phyloP scores from a whole-genome alignment of 306 rosid species.

The Lagenaria siceraria region DNA sequence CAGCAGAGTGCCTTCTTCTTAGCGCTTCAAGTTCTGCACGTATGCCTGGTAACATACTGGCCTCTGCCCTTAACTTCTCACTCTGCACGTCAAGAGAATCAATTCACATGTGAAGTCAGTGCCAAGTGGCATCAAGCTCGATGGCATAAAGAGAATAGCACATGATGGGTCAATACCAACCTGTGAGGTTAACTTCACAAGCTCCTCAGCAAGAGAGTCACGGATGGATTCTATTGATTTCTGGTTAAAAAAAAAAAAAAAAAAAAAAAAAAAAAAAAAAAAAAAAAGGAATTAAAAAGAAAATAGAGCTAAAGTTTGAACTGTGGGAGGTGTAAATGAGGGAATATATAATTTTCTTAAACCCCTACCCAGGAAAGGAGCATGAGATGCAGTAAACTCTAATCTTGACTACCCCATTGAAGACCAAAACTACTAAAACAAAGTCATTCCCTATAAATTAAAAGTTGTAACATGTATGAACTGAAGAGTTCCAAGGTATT shows the following conservation, averaged over 20 bases:
- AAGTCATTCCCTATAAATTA: background rate
- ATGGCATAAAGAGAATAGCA: background rate
- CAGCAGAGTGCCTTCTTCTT: constrained; percentile 95
- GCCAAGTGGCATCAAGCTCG: background rate
- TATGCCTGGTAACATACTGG: constrained; percentile 65
- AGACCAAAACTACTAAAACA: background rate
- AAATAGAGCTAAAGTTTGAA: constrained; percentile 7
- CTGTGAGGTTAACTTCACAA: constrained; percentile 90
- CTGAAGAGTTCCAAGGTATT: background rate
- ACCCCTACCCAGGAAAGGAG: background rate
- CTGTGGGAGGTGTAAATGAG: too few relatives aligned
- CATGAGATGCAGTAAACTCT: background rate
- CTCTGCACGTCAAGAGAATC: constrained; percentile 41
- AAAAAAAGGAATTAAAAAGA: background rate
- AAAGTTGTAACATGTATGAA: background rate
- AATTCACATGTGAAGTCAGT: background rate
- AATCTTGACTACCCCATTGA: background rate
- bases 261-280: too few relatives aligned
- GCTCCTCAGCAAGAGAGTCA: constrained; percentile 94
- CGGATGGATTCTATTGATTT: constrained; percentile 93
- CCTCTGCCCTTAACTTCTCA: constrained; percentile 85
- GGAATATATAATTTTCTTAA: too few relatives aligned
- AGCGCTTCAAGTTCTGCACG: constrained; percentile 86
- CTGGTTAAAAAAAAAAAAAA: constrained; percentile 17
- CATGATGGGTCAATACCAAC: constrained; percentile 20